Base-by-base conservation (phyloP, 2,329 filamentous ascomycete genomes). In the Phaeosphaeria sp. region DNA sequence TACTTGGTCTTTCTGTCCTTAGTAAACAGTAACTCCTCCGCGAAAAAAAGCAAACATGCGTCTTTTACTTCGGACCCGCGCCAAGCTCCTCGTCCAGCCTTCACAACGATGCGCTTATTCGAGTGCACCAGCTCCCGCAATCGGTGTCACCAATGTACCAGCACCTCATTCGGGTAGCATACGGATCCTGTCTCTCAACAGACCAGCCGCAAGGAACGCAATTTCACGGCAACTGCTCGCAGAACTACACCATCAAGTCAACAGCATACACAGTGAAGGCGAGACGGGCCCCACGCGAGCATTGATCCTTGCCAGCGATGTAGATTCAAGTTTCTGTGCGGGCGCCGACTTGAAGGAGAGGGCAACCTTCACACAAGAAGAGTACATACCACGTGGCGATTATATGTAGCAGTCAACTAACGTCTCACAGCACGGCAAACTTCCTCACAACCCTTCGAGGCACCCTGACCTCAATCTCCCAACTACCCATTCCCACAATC, bases 271-370 rank as follows among this genome's bases (percentile, higher is more conserved):
- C 55, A 80, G 79, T 9, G 85, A 89, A 69, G 80, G 80, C 3
- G 83, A 82, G 5, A 78, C 77, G 22, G 85, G 85, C 3, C 78
- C 82, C 30, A 97, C 93, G 17, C 83, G 95, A 64, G 94, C 91
- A 1, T 77, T 99, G 66, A 87, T 99, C 42, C 69, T 99, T 17
- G 90, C 92, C 11, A 96, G 91, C 72, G 91, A 92, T 42, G 85
- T 92, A n/a, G 92, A 97, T 67, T 83, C 87, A 22, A 90, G 89
- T 69, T 99, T 99, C 77, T 99, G 95, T 78, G 92, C 95, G 0
- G 95, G 95, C 39, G 95, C 95, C 3, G 95, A 99, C 74, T 79
- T 99, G 70, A 98, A 97, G 75, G 94, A 97, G 82, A 83, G 94
- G 25, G 85, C 85, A 57, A 86, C 84, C 3, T 95, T 97, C 78